phyloP scores from a whole-genome alignment of 1,139 yeast species.

The Eremothecium gossypii region DNA sequence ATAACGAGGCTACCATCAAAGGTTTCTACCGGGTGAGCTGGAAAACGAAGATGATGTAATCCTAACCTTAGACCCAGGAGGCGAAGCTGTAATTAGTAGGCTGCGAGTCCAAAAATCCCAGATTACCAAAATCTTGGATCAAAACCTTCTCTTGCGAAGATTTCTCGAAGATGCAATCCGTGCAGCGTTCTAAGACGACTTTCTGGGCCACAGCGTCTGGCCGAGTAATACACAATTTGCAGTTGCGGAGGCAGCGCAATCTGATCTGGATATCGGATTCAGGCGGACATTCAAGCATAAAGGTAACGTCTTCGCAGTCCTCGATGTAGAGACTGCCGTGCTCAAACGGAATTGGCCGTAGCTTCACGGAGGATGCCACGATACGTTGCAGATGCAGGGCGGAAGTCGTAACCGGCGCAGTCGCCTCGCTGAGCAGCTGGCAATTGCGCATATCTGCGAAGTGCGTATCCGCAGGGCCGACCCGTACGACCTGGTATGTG shows the following conservation, averaged over 20 bases:
- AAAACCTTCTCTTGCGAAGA: conserved; percentile 5
- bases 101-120: conserved; percentile 1
- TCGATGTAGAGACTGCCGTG: conserved; percentile 19
- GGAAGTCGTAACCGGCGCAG: background rate
- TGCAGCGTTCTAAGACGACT: conserved; percentile 17
- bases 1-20: no score
- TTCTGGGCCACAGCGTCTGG: conserved; percentile 10
- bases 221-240: conserved; percentile 11
- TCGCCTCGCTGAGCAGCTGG: background rate
- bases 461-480: background rate
- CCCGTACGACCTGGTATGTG: no score
- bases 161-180: conserved; percentile 14
- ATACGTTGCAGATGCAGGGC: conserved; percentile 5
- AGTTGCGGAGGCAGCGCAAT: conserved; percentile 14
- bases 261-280: conserved; percentile 17
- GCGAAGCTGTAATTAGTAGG: conserved; percentile 1
- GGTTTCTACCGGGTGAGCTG: no score
- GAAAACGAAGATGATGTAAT: no score
- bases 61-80: background rate
- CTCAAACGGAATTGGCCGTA: conserved; percentile 6
- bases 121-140: conserved; percentile 14
- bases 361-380: conserved; percentile 1
- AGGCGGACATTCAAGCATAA: conserved; percentile 9
- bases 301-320: conserved; percentile 9
- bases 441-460: background rate